These are phyloP conservation scores for Chalciporus sphaerocephalus DNA, from an alignment of 768 basidiomycete genomes.

Conservation along the genomic window DNA sequence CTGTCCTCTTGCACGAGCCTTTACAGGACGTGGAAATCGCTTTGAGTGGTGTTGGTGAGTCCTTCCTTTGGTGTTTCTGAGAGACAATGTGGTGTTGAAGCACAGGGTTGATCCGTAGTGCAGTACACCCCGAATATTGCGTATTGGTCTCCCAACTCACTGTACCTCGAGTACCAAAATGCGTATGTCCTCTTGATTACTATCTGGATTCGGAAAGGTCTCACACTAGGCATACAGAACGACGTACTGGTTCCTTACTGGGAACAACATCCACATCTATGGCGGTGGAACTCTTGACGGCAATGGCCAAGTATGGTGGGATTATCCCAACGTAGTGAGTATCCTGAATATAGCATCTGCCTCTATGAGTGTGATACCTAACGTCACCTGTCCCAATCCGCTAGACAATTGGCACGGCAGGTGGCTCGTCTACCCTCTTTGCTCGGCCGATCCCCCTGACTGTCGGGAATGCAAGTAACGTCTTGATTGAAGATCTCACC, in stretches of 20 bases:
- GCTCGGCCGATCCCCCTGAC: slow-evolving; percentile 43
- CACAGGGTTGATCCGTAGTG: slow-evolving; percentile 12
- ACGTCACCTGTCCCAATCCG: neutral
- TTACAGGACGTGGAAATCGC: slow-evolving; percentile 38
- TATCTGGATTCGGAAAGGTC: neutral
- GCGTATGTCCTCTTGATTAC: slow-evolving; percentile 23
- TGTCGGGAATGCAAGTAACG: slow-evolving; percentile 42
- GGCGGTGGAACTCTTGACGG: slow-evolving; percentile 44
- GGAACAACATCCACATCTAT: slow-evolving; percentile 34
- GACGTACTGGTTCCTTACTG: slow-evolving; percentile 39
- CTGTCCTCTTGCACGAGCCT: slow-evolving; percentile 34
- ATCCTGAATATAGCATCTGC: slow-evolving; percentile 7
- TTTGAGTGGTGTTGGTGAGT: slow-evolving; percentile 34
- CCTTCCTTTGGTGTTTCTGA: slow-evolving; percentile 1
- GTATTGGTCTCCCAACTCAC: slow-evolving; percentile 38
- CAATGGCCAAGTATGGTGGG: slow-evolving; percentile 44
- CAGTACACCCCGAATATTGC: slow-evolving; percentile 39
- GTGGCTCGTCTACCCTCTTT: slow-evolving; percentile 41
- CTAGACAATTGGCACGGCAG: slow-evolving; percentile 38
- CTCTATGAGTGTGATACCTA: neutral
- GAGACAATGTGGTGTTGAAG: neutral
- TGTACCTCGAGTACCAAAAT: slow-evolving; percentile 42
- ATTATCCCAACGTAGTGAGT: slow-evolving; percentile 23
- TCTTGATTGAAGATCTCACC: slow-evolving; percentile 37
- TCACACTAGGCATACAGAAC: slow-evolving; percentile 20